These are phyloP conservation scores for Colletotrichum viniferum DNA, from an alignment of 2,329 filamentous ascomycete species.

Conservation along the genomic window DNA sequence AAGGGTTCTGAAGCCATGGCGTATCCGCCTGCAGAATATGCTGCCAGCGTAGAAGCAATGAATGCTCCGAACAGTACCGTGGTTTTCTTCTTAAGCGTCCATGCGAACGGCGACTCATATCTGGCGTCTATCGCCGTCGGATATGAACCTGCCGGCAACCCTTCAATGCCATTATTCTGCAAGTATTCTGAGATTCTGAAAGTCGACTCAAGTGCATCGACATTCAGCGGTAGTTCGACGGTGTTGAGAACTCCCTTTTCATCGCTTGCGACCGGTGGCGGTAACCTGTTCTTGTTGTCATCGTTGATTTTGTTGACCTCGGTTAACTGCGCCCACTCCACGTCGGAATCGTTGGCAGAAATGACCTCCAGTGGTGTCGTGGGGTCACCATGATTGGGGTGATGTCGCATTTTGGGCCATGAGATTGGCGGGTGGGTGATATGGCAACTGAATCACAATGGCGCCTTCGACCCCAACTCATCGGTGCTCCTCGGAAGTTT, in stretches of 20 bases:
- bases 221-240: neutral
- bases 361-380: neutral
- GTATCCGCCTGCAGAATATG: constrained; percentile 69
- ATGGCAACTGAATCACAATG: neutral
- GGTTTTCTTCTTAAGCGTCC: constrained; percentile 23
- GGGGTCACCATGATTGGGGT: neutral
- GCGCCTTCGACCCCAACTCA: neutral
- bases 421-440: neutral
- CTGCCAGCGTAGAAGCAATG: constrained; percentile 61
- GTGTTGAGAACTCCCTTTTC: too few relatives aligned
- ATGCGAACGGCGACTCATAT: constrained; percentile 5
- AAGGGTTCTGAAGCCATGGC: constrained; percentile 61
- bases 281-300: neutral
- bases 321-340: neutral
- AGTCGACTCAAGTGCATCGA: neutral
- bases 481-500: neutral
- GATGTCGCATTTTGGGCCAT: neutral
- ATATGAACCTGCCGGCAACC: neutral
- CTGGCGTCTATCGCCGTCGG: neutral
- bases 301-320: neutral
- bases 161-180: neutral
- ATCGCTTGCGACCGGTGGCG: neutral
- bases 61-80: constrained; percentile 26
- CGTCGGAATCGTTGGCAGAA: neutral
- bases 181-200: neutral